Conservation (phyloP, 2,329 filamentous ascomycete species). For the Epichloe scottii region DNA sequence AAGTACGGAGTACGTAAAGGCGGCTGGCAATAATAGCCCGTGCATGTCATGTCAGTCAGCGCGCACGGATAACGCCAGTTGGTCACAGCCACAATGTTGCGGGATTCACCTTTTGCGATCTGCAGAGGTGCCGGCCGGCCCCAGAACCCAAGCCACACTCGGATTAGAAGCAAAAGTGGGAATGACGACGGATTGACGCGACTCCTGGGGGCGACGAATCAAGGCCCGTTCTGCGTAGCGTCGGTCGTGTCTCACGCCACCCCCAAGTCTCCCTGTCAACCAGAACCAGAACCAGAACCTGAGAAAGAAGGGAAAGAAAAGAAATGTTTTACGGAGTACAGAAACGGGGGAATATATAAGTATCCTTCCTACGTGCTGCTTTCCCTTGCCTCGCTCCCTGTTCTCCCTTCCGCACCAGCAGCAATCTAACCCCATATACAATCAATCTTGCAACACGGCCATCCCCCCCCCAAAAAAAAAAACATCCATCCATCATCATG, state of each 20-base stretch:
- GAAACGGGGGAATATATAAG: not conserved
- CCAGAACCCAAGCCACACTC: not conserved
- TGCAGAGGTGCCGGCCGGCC: too few relatives aligned
- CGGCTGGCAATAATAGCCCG: not conserved
- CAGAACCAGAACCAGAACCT: not conserved
- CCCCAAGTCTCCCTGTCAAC: not conserved
- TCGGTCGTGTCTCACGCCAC: not conserved
- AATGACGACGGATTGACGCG: not conserved
- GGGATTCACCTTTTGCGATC: too few relatives aligned
- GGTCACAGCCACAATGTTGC: too few relatives aligned
- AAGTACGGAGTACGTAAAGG: not conserved
- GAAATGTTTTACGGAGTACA: too few relatives aligned
- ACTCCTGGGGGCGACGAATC: too few relatives aligned
- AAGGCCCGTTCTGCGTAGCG: too few relatives aligned
- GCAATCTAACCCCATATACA: not conserved
- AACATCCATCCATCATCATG: constrained; percentile 19
- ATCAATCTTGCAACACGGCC: not conserved
- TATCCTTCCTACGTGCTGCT: not conserved
- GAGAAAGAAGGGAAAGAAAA: not conserved
- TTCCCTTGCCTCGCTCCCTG: rapidly evolving
- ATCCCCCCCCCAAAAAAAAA: not conserved
- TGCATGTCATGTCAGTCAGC: too few relatives aligned
- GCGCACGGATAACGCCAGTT: too few relatives aligned
- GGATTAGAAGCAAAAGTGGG: not conserved
- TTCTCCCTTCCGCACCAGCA: too few relatives aligned